Conservation (phyloP, 768 basidiomycete genomes). For the Tephrocybe sp. region DNA sequence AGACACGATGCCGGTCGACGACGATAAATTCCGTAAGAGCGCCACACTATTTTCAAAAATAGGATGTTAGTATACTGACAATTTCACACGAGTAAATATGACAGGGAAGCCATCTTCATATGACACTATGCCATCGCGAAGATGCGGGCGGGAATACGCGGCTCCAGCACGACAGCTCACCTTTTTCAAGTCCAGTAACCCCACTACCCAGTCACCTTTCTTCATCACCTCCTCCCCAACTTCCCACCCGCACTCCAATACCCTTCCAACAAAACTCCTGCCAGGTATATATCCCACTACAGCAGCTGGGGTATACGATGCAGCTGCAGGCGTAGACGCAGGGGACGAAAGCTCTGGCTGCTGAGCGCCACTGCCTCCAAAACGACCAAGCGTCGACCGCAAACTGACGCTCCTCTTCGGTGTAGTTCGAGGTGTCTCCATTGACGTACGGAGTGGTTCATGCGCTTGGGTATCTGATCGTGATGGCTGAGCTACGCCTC, state of each 20-base stretch:
- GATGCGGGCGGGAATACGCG: neutral
- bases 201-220: constrained; percentile 88
- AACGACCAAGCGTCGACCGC: constrained; percentile 20
- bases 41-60: constrained; percentile 57
- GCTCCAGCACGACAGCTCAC: constrained; percentile 41
- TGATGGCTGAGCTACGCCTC: constrained; percentile 5
- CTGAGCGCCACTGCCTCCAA: constrained; percentile 10
- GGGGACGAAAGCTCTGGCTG: neutral
- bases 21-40: constrained; percentile 89
- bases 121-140: neutral
- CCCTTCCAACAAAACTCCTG: constrained; percentile 82
- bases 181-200: constrained; percentile 77
- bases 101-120: constrained; percentile 1
- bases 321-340: neutral
- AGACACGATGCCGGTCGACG: constrained; percentile 75
- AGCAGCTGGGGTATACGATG: constrained; percentile 15
- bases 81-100: neutral
- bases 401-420: constrained; percentile 21
- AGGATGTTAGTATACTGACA: constrained; percentile 18
- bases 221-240: constrained; percentile 63
- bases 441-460: constrained; percentile 7
- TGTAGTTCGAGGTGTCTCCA: constrained; percentile 8
- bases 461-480: constrained; percentile 1
- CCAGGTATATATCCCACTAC: constrained; percentile 84
- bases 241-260: constrained; percentile 82